Conservation (phyloP, 2,329 filamentous ascomycete genomes). For the Thermomyces lanuginosus region DNA sequence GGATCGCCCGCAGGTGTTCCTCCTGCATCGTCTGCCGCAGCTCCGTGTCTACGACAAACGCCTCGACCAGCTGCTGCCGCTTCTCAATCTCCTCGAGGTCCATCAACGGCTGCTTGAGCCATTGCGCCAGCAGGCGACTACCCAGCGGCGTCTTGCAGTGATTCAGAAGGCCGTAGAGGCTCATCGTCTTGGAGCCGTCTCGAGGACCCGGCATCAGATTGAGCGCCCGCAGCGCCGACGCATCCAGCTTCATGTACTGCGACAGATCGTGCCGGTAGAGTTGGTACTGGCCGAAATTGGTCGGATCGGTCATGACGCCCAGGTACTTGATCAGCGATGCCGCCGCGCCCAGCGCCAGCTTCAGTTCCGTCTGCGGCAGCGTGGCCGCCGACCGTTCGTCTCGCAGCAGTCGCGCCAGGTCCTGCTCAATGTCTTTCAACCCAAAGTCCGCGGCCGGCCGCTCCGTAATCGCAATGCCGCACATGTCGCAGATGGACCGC, state of each 20-base stretch:
- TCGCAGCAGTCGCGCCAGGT: conserved; percentile 70
- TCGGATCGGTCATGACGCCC: conserved; percentile 71
- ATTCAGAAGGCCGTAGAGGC: conserved; percentile 79
- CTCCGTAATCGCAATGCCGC: conserved; percentile 78
- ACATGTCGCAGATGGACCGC: conserved; percentile 76
- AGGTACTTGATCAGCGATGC: conserved; percentile 91
- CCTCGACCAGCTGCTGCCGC: conserved; percentile 84
- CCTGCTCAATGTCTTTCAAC: conserved; percentile 86
- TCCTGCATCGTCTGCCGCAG: conserved; percentile 93
- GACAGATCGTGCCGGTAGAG: conserved; percentile 93
- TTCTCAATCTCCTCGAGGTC: conserved; percentile 73
- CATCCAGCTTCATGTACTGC: conserved; percentile 97
- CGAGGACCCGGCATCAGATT: conserved; percentile 94
- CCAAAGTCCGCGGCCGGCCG: conserved; percentile 61
- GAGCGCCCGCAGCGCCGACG: conserved; percentile 78
- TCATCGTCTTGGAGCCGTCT: conserved; percentile 96
- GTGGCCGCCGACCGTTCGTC: conserved; percentile 64
- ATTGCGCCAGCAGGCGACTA: conserved; percentile 77
- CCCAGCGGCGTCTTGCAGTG: conserved; percentile 96
- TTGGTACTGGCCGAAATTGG: conserved; percentile 93
- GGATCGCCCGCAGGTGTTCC: conserved; percentile 80
- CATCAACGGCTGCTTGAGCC: conserved; percentile 97
- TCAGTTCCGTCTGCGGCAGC: conserved; percentile 79
- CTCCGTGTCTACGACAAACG: conserved; percentile 84
- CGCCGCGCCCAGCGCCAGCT: conserved; percentile 89